Base-by-base conservation (phyloP, 2,329 filamentous ascomycete species). In the Verticillium isaacii region DNA sequence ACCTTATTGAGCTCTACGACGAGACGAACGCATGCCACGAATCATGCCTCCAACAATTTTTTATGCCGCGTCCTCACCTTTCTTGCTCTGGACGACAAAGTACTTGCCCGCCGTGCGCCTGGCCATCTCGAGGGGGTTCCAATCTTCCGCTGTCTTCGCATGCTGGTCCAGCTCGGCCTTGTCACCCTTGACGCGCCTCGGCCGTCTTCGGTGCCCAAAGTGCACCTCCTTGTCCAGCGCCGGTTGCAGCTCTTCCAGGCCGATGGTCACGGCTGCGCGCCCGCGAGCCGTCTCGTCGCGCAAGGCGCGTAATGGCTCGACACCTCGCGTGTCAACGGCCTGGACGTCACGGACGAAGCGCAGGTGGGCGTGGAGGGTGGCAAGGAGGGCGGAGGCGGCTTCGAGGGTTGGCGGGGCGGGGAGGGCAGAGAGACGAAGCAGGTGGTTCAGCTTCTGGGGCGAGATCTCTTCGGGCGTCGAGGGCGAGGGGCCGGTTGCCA, bases 291-390 rank as follows among this genome's bases (percentile, higher is more conserved):
- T 91, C 78, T 95, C 93, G 72, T 98, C 94, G 60, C 92, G 86
- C 62, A 98, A 89, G 55, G 89, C 89, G 58, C 85, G 82, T 54
- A 99, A 77, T 0, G 95, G 93, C 61, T 87, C 82, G 0, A 97
- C 80, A 3, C 84, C 87, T 0, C 81, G 76, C 0, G 92, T 93
- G 73, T 96, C 85, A 57, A 97, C 89, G 55, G 82, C 79, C 71
- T 96, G 93, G 23, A 98, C 88, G 65, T 92, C 86, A 64, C 86
- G 88, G n/a, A 98, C 93, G 71, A 99, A 99, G 70, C 90, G 89
- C 0, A 99, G 84, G 72, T 99, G 95, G 36, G 90, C 87, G 59
- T 88, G 83, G 2, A 99, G 82, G 1, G 89, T 93, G 25, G 83
- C 72, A 3, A 96, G 82, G 85, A 97, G 92, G 32, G 81, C 76